A percentile compares a stretch with the other conserved stretches of the same genome.
These are phyloP conservation scores for Lentinula detonsa DNA, from an alignment of 768 basidiomycete species.

Conservation along the genomic window DNA sequence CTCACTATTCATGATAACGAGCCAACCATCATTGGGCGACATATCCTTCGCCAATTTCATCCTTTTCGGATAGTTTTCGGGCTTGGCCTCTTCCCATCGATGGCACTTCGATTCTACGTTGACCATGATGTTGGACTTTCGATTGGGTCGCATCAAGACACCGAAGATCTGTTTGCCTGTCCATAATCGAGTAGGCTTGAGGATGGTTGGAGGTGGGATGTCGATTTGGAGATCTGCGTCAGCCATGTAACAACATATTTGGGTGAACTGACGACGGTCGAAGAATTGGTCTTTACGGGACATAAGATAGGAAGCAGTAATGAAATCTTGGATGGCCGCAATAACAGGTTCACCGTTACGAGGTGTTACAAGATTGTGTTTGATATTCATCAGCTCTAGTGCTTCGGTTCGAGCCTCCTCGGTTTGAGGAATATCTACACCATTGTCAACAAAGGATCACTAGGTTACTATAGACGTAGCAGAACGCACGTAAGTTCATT, in stretches of 20 bases:
- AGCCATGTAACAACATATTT: conserved; percentile 91
- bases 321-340: conserved; percentile 99
- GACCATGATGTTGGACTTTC: conserved; percentile 71
- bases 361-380: conserved; percentile 95
- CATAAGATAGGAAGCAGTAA: conserved; percentile 95
- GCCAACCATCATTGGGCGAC: conserved; percentile 95
- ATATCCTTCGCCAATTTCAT: conserved; percentile 73
- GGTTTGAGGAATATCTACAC: conserved; percentile 91
- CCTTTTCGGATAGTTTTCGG: conserved; percentile 50
- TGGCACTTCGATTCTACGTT: conserved; percentile 97
- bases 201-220: conserved; percentile 89
- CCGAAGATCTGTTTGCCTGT: conserved; percentile 99
- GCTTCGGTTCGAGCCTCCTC: conserved; percentile 98
- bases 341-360: conserved; percentile 99
- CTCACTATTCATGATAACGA: conserved; percentile 95
- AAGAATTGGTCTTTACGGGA: conserved; percentile 91
- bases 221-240: conserved; percentile 93
- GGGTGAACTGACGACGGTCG: conserved; percentile 90
- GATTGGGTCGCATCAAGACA: conserved; percentile 93
- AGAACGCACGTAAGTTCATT: conserved; percentile 86
- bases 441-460: conserved; percentile 6
- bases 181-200: conserved; percentile 92
- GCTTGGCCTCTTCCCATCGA: conserved; percentile 73
- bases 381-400: conserved; percentile 93
- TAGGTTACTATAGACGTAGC: neutral